Base-by-base conservation (phyloP, 768 basidiomycete genomes). In the Agrocybe pediades region DNA sequence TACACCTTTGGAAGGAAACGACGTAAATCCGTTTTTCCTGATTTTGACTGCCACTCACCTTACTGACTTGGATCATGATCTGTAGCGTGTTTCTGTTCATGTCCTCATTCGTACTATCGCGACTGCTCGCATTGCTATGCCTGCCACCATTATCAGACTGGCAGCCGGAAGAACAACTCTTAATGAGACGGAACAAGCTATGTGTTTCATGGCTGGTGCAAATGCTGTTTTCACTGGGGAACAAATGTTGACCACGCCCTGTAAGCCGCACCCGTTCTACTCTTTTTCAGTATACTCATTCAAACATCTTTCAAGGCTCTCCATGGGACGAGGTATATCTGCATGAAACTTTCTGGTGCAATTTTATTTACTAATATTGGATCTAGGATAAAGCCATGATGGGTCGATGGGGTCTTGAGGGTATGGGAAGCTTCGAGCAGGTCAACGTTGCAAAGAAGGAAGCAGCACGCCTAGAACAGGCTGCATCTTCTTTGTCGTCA, bases 171-270 rank as follows among this genome's bases (percentile, higher is more conserved):
- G 96, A 63, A 93, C 93, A 68, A 90, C 85, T 1, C 82, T 97
- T 61, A 79, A 78, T 54, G 96, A 98, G 74, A 79, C 90, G 8
- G 91, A 98, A 70, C 96, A 98, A 68, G 94, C 89, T 6, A 94
- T 98, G 89, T 95, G 93, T 66, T 98, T 98, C 74, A 90, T 98
- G 90, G 95, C 96, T 0, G 96, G 96, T 20, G 96, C 95, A 19
- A 98, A 98, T 65, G 96, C 96, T 19, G 88, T 98, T 56, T 98
- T 98, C 69, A 98, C 96, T n/a, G 96, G 95, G 40, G 96, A 98
- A 67, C 81, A 87, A 62, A 98, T 98, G 96, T 71, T 98, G 60
- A 98, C 96, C 11, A 98, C 96, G 13, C 94, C 95, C 42, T 97
- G 95, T 89, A 64, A 74, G 90, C 78, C 29, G 36, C 51, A 9